A percentile compares a stretch with the other conserved stretches of the same genome.
Conservation (phyloP, 495 filamentous ascomycete genomes). For the Entonaema liquescens region DNA sequence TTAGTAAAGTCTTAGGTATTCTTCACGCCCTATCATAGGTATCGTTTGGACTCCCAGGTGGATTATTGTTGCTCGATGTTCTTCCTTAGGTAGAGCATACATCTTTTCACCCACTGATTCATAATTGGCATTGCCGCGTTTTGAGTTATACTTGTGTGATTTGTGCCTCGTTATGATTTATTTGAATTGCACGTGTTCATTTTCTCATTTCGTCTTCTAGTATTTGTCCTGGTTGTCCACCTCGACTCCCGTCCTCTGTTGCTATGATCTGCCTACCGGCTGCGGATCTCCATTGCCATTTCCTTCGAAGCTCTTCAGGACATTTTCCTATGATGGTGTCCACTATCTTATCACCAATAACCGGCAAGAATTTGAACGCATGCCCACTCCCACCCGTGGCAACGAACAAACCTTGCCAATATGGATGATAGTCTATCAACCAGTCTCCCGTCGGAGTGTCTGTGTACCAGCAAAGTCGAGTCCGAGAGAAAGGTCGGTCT, state of each 20-base stretch:
- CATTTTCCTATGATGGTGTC: slow-evolving; percentile 68
- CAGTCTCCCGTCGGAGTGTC: slow-evolving; percentile 86
- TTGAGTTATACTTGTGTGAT: neutral
- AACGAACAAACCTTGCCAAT: slow-evolving; percentile 72
- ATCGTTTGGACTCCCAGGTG: neutral
- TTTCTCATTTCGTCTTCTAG: slow-evolving; percentile 62
- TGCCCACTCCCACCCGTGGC: slow-evolving; percentile 89
- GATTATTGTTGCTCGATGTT: slow-evolving; percentile 4
- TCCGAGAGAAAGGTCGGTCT: slow-evolving; percentile 70
- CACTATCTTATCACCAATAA: slow-evolving; percentile 80
- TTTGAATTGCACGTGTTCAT: slow-evolving; percentile 1
- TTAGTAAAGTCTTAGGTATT: neutral
- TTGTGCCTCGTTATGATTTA: neutral
- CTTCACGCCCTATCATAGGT: neutral
- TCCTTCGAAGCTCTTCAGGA: slow-evolving; percentile 63
- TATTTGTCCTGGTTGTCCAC: slow-evolving; percentile 63
- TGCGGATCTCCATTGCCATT: slow-evolving; percentile 74
- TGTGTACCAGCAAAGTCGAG: slow-evolving; percentile 89
- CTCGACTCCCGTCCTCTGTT: slow-evolving; percentile 74
- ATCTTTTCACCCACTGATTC: neutral
- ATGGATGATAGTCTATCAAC: slow-evolving; percentile 79
- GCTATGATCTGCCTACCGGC: slow-evolving; percentile 41
- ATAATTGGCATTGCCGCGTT: neutral
- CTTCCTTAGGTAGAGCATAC: slow-evolving; percentile 13
- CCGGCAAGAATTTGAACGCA: slow-evolving; percentile 88